phyloP scores from a whole-genome alignment of 2,329 filamentous ascomycete genomes.

The Cladosporium sp. region DNA sequence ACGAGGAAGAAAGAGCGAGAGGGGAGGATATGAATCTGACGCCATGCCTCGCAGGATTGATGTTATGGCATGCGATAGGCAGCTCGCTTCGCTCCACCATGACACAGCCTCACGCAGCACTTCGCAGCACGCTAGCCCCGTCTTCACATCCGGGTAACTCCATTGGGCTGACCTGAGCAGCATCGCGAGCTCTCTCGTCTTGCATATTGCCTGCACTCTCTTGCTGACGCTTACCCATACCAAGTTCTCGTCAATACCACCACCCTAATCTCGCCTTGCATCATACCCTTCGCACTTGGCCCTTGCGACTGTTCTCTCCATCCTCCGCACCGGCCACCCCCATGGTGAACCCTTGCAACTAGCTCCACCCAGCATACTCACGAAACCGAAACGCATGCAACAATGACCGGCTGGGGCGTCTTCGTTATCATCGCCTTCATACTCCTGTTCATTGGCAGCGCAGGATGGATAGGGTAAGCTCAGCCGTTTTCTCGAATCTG shows the following conservation, averaged over 20 bases:
- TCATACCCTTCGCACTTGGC: neutral
- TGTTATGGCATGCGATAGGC: constrained; percentile 5
- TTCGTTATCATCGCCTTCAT: constrained; percentile 71
- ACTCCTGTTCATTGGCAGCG: constrained; percentile 52
- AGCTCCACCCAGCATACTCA: neutral
- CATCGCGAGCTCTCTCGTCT: neutral
- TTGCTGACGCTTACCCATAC: neutral
- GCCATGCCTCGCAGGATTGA: constrained; percentile 2
- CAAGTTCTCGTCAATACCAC: neutral
- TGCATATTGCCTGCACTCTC: neutral
- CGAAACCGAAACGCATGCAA: neutral
- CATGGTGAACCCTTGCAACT: constrained; percentile 2
- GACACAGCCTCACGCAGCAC: constrained; percentile 5
- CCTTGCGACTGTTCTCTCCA: neutral
- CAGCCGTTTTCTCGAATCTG: neutral
- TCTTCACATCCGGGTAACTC: neutral
- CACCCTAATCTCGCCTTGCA: neutral
- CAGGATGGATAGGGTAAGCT: constrained; percentile 59
- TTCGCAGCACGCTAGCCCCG: constrained; percentile 5
- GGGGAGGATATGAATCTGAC: neutral
- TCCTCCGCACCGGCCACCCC: constrained; percentile 1
- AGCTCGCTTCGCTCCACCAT: neutral
- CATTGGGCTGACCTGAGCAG: neutral
- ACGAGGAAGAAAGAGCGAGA: neutral
- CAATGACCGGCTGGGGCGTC: constrained; percentile 47